Percentiles rank a stretch among this genome's conserved stretches.
Conservation (phyloP, 768 basidiomycete genomes). For the Suillus tomentosus region DNA sequence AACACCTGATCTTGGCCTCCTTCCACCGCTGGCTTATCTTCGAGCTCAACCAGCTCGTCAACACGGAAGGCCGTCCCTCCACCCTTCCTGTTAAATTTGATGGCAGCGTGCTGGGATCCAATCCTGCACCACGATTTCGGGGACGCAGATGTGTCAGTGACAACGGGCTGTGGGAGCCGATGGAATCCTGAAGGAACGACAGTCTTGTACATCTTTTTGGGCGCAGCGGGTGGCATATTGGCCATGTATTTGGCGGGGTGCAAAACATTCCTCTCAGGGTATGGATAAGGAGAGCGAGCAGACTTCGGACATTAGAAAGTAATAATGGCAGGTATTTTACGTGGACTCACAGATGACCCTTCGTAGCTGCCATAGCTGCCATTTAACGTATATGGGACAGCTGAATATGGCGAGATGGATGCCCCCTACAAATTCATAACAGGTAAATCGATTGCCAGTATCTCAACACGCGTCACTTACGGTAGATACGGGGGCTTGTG, state of each 20-base stretch:
- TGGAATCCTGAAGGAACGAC: constrained; percentile 24
- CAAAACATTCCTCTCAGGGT: constrained; percentile 32
- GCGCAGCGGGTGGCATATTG: constrained; percentile 11
- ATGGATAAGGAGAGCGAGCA: constrained; percentile 27
- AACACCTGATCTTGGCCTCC: constrained; percentile 25
- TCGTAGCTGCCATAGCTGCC: constrained; percentile 15
- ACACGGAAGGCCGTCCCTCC: constrained; percentile 30
- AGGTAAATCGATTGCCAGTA: neutral
- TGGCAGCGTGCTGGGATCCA: constrained; percentile 24
- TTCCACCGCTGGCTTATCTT: constrained; percentile 28
- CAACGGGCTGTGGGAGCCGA: constrained; percentile 17
- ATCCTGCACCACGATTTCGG: constrained; percentile 1
- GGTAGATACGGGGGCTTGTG: neutral
- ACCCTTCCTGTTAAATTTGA: constrained; percentile 34
- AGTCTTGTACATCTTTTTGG: constrained; percentile 14
- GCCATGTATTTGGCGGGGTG: constrained; percentile 24
- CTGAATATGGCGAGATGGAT: constrained; percentile 25
- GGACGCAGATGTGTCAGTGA: constrained; percentile 15
- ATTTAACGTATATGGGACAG: constrained; percentile 24
- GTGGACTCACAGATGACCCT: constrained; percentile 14
- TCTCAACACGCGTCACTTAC: neutral
- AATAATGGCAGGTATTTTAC: neutral
- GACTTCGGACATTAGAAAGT: constrained; percentile 15
- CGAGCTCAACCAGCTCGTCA: constrained; percentile 24
- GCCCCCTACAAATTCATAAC: neutral